Evolutionary conservation across 164 flowering plant species (phyloP).

Genomic region (Stephania cephalantha): DNA sequence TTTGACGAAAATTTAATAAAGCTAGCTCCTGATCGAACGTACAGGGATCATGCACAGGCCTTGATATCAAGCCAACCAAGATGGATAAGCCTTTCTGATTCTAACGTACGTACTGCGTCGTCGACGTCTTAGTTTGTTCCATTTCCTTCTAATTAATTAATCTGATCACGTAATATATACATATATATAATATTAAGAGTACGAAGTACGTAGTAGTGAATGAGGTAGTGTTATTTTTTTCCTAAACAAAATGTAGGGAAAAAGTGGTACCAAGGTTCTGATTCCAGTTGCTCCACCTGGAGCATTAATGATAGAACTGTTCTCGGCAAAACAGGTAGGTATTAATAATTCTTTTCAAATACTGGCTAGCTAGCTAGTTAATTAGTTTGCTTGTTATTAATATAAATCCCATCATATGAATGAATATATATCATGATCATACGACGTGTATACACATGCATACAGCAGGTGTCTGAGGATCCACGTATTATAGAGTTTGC

Average conservation of each 20-base stretch:
- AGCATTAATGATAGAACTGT: conserved; percentile 55
- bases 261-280: conserved; percentile 44
- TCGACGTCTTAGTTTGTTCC: conserved; percentile 28
- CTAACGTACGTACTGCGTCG: conserved; percentile 22
- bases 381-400: not conserved
- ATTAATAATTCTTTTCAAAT: no score
- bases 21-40: not conserved
- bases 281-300: conserved; percentile 42
- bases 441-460: not conserved
- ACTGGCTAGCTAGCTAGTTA: no score
- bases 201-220: no score
- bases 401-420: not conserved
- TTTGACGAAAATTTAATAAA: not conserved
- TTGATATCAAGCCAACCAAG: conserved; percentile 56
- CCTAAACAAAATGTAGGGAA: conserved; percentile 33
- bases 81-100: conserved; percentile 50
- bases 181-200: no score
- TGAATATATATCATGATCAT: no score
- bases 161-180: not conserved
- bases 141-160: not conserved
- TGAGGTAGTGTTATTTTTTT: not conserved
- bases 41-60: conserved; percentile 51
- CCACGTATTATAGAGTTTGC: conserved; percentile 43
- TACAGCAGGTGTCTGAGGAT: conserved; percentile 51
- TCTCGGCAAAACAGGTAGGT: conserved; percentile 47